Evolutionary conservation across 345 rosid species (phyloP).

Genomic region (Gossypium australe): DNA sequence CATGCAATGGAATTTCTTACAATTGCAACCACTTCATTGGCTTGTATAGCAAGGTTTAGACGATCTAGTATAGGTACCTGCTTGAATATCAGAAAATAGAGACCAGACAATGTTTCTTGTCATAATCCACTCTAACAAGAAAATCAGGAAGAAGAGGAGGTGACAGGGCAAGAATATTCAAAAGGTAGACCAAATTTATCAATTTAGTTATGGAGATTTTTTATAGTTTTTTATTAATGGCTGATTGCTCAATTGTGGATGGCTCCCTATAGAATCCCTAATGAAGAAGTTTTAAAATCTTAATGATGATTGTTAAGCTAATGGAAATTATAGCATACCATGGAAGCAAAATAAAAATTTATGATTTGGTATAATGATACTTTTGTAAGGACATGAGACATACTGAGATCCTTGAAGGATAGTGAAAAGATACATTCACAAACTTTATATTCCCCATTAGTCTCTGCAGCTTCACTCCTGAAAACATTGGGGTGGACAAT

Average conservation of each 20-base stretch:
- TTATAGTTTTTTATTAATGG: neutral
- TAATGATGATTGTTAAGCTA: neutral
- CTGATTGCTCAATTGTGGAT: neutral
- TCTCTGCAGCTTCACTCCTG: constrained; percentile 32
- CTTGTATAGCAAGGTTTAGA: constrained; percentile 28
- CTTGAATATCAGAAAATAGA: constrained; percentile 4
- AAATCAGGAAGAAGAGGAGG: neutral
- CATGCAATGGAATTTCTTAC: constrained; percentile 24
- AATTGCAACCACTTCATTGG: constrained; percentile 41
- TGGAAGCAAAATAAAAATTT: constrained; percentile 9
- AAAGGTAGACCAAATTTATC: neutral
- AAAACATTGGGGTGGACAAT: neutral
- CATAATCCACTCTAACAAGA: neutral
- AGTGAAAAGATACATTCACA: constrained; percentile 31
- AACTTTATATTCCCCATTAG: constrained; percentile 35
- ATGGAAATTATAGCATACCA: neutral
- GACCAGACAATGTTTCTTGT: neutral
- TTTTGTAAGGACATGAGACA: constrained; percentile 6
- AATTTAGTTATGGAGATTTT: neutral
- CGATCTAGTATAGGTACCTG: constrained; percentile 35
- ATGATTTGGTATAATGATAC: neutral
- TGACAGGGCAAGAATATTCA: neutral
- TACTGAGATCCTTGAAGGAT: constrained; percentile 38
- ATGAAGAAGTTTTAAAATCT: neutral
- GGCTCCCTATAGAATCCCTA: neutral